A percentile compares a stretch with the other conserved stretches of the same genome.
Conservation (phyloP, 352 stramenopile genomes). For the Pythium aquatile region DNA sequence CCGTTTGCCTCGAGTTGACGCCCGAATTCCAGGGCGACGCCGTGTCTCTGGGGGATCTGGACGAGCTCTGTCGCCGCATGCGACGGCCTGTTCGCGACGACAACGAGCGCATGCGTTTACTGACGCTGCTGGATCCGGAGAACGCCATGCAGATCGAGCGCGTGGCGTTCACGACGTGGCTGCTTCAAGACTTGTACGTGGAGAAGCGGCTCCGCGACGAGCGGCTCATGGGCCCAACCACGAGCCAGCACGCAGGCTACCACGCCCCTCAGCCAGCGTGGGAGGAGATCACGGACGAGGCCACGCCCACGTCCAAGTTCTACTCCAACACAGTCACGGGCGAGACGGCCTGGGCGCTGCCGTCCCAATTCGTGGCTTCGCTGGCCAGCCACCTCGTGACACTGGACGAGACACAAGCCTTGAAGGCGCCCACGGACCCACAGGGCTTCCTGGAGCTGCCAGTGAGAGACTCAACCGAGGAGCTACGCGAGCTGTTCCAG, state of each 20-base stretch:
- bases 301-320: constrained; percentile 25
- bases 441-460: constrained; percentile 13
- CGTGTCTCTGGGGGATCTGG: constrained; percentile 43
- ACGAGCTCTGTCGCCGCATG: constrained; percentile 45
- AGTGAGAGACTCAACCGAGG: constrained; percentile 37
- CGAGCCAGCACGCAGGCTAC: constrained; percentile 5
- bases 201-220: constrained; percentile 27
- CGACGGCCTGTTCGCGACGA: constrained; percentile 40
- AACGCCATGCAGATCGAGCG: constrained; percentile 59
- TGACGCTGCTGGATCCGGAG: constrained; percentile 56
- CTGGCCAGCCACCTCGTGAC: constrained; percentile 32
- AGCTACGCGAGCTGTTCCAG: constrained; percentile 49
- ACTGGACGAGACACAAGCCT: constrained; percentile 24
- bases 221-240: background rate
- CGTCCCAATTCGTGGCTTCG: constrained; percentile 36
- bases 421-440: constrained; percentile 9
- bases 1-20: constrained; percentile 38
- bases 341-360: constrained; percentile 52
- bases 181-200: constrained; percentile 37
- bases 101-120: constrained; percentile 40
- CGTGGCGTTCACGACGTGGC: constrained; percentile 53
- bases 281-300: constrained; percentile 48
- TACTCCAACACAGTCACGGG: constrained; percentile 56
- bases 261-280: constrained; percentile 35
- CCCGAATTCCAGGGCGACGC: constrained; percentile 33